phyloP scores from a whole-genome alignment of 2,329 filamentous ascomycete species.

The Paecilomyces sp. region DNA sequence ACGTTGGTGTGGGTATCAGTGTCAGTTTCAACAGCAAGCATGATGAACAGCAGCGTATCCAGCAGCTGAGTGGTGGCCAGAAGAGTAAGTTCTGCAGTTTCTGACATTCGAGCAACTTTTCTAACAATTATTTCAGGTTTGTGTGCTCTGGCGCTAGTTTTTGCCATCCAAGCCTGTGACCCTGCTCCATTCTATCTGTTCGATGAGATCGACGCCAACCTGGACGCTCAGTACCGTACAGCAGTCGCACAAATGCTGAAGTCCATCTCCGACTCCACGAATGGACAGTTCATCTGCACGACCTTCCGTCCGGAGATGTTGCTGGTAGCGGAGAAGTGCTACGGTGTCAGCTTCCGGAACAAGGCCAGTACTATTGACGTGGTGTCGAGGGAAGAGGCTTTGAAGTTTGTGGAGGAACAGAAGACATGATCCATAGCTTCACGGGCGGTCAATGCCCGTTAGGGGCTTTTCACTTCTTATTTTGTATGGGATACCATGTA shows the following conservation, averaged over 20 bases:
- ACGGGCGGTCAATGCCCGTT: background rate
- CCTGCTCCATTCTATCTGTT: slow-evolving; percentile 98
- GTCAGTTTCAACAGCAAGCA: slow-evolving; percentile 99
- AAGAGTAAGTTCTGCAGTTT: slow-evolving; percentile 63
- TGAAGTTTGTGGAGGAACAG: slow-evolving; percentile 92
- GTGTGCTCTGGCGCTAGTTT: slow-evolving; percentile 94
- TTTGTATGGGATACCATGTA: background rate
- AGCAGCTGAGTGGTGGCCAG: slow-evolving; percentile 93
- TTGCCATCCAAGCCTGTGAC: slow-evolving; percentile 97
- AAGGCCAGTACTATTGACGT: slow-evolving; percentile 95
- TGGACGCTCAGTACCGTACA: slow-evolving; percentile 95
- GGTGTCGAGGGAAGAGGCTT: slow-evolving; percentile 75
- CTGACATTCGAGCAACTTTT: background rate
- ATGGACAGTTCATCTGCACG: slow-evolving; percentile 91
- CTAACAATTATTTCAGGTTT: slow-evolving; percentile 51
- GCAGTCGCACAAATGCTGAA: slow-evolving; percentile 86
- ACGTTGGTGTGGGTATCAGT: slow-evolving; percentile 90
- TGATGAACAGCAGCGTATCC: slow-evolving; percentile 95
- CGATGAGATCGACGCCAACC: slow-evolving; percentile 96
- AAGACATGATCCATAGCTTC: slow-evolving; percentile 27
- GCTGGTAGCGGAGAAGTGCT: slow-evolving; percentile 91
- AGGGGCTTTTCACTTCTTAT: background rate
- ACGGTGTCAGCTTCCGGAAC: slow-evolving; percentile 83
- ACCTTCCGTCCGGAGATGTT: slow-evolving; percentile 98
- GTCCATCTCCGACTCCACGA: slow-evolving; percentile 56